phyloP scores from a whole-genome alignment of 2,329 filamentous ascomycete species.

The Akanthomyces lecanii region DNA sequence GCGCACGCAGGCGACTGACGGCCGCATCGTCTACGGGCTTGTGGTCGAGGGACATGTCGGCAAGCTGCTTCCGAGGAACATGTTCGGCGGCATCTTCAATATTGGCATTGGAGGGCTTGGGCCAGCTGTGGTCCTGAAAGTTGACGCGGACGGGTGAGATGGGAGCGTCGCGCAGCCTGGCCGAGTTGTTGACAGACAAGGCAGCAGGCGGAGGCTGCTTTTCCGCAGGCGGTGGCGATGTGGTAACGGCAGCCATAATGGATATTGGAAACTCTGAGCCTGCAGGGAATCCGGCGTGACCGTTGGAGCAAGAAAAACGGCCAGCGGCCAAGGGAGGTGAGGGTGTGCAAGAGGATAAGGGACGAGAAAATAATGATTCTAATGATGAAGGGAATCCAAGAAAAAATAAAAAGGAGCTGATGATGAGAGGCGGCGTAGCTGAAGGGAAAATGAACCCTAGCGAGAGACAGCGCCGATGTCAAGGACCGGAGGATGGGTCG shows the following conservation, averaged over 20 bases:
- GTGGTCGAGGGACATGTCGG: conserved; percentile 1
- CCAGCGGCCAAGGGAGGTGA: neutral
- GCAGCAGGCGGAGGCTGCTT: conserved; percentile 35
- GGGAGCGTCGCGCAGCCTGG: conserved; percentile 48
- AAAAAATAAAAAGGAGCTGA: neutral
- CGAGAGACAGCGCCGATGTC: conserved; percentile 7
- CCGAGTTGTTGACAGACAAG: conserved; percentile 30
- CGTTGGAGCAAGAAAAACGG: conserved; percentile 8
- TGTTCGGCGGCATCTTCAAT: conserved; percentile 41
- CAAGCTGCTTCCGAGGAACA: conserved; percentile 6
- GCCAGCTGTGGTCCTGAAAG: conserved; percentile 50
- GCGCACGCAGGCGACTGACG: conserved; percentile 29
- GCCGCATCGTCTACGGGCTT: conserved; percentile 26
- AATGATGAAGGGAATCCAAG: conserved; percentile 11
- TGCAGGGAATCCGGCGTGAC: conserved; percentile 15
- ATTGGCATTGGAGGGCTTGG: conserved; percentile 47
- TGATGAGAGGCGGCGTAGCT: conserved; percentile 9
- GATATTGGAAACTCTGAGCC: conserved; percentile 16
- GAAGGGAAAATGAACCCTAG: conserved; percentile 4
- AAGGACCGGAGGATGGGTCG: conserved; percentile 10
- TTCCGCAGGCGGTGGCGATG: conserved; percentile 28
- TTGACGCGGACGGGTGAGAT: conserved; percentile 54
- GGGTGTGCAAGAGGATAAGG: neutral
- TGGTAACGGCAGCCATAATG: conserved; percentile 23
- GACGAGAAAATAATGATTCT: conserved; percentile 3